These are phyloP conservation scores for Heritiera fomes DNA, from an alignment of 345 rosid genomes.

Conservation along the genomic window DNA sequence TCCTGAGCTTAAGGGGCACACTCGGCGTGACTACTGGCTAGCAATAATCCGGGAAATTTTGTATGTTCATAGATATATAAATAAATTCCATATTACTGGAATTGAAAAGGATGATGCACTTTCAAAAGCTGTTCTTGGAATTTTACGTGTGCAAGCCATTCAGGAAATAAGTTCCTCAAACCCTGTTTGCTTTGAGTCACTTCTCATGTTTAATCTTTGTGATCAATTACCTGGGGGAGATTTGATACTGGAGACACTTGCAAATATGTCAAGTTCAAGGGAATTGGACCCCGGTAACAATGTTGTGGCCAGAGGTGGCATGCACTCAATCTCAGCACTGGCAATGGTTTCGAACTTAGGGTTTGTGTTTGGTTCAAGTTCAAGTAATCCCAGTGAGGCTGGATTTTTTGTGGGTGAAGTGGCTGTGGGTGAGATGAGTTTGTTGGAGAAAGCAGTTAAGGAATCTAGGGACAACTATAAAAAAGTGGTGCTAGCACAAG, in stretches of 20 bases:
- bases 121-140: conserved; percentile 83
- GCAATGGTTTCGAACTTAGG: conserved; percentile 82
- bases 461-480: conserved; percentile 77
- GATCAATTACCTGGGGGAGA: conserved; percentile 98
- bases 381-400: conserved; percentile 46
- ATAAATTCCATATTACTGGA: conserved; percentile 63
- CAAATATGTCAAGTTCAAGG: conserved; percentile 61
- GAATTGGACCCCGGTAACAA: conserved; percentile 47
- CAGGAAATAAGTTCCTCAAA: conserved; percentile 57
- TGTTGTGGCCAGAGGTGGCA: conserved; percentile 47
- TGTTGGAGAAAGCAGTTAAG: conserved; percentile 75
- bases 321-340: conserved; percentile 73
- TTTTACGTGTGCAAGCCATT: conserved; percentile 80
- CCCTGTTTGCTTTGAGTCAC: conserved; percentile 44
- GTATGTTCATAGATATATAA: conserved; percentile 68
- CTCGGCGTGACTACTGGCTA: conserved; percentile 93
- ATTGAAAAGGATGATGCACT: conserved; percentile 71
- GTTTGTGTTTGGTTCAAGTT: conserved; percentile 64
- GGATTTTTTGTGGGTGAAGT: conserved; percentile 78
- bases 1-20: conserved; percentile 95
- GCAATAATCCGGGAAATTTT: conserved; percentile 75
- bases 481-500: conserved; percentile 77
- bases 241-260: conserved; percentile 82
- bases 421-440: conserved; percentile 82
- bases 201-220: conserved; percentile 88